phyloP scores from a whole-genome alignment of 345 rosid genomes.

The Lepidium sativum region DNA sequence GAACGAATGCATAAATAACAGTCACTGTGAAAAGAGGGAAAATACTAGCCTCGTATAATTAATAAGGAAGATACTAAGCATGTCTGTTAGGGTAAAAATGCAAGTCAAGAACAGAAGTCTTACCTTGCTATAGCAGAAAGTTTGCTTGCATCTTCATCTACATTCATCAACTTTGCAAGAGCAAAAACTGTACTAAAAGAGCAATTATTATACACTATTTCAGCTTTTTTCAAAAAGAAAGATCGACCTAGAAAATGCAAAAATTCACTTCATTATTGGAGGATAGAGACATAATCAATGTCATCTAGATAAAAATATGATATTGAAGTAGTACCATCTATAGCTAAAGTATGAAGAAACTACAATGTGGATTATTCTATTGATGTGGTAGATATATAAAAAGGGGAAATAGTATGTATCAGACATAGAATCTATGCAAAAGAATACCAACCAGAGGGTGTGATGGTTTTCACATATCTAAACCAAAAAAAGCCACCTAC shows the following conservation, averaged over 20 bases:
- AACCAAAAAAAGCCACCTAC: neutral
- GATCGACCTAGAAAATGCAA: neutral
- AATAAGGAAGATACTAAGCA: neutral
- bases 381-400: neutral
- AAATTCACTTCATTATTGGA: neutral
- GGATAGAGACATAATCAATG: neutral
- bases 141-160: conserved; percentile 63
- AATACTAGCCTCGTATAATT: neutral
- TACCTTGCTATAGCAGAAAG: conserved; percentile 97
- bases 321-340: neutral
- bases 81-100: neutral
- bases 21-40: neutral
- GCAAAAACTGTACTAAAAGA: conserved; percentile 47
- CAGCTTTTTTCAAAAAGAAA: neutral
- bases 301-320: neutral
- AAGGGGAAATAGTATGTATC: neutral
- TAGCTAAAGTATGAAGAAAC: neutral
- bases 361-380: neutral
- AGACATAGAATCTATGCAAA: neutral
- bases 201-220: neutral
- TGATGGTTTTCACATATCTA: neutral
- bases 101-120: neutral
- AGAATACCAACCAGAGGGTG: neutral
- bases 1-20: neutral
- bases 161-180: conserved; percentile 90